Percentiles rank a stretch among this genome's conserved stretches.
phyloP scores from a whole-genome alignment of 306 rosid species.

The Lithocarpus polystachyus region DNA sequence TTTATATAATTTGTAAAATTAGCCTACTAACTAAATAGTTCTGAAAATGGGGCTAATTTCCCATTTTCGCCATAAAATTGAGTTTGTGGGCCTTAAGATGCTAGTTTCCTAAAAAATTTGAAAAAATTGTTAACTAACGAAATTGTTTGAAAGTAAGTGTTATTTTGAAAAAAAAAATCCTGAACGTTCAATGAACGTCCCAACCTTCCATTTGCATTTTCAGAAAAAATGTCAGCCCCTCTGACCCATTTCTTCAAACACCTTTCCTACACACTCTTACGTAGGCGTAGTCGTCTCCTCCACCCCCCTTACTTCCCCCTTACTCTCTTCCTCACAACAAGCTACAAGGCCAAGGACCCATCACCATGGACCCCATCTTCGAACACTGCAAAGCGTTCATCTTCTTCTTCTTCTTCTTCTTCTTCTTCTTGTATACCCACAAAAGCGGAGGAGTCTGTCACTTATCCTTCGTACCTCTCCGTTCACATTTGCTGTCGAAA shows the following conservation, averaged over 20 bases:
- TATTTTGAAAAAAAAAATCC: too few relatives aligned
- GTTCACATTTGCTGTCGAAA: slow-evolving; percentile 68
- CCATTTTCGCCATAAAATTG: too few relatives aligned
- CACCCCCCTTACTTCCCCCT: slow-evolving; percentile 19
- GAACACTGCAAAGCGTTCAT: slow-evolving; percentile 21
- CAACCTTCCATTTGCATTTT: neutral
- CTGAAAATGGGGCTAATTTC: too few relatives aligned
- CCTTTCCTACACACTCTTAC: slow-evolving; percentile 26
- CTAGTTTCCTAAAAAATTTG: too few relatives aligned
- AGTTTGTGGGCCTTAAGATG: too few relatives aligned
- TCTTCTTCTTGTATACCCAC: slow-evolving; percentile 25
- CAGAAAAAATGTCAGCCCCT: slow-evolving; percentile 19
- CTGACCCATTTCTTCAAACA: slow-evolving; percentile 37
- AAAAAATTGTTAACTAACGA: too few relatives aligned
- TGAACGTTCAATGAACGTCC: too few relatives aligned
- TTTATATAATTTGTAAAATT: too few relatives aligned
- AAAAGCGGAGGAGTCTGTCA: slow-evolving; percentile 27
- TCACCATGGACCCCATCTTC: slow-evolving; percentile 10
- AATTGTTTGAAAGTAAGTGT: too few relatives aligned
- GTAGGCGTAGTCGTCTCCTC: slow-evolving; percentile 20
- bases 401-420: slow-evolving; percentile 36
- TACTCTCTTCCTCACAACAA: slow-evolving; percentile 21
- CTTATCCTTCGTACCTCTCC: slow-evolving; percentile 41
- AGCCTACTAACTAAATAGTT: too few relatives aligned
- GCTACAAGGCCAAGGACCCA: slow-evolving; percentile 15